A percentile compares a stretch with the other conserved stretches of the same genome.
Evolutionary conservation across 768 basidiomycete genomes (phyloP).

Genomic region (Hortiboletus flavorubellus): DNA sequence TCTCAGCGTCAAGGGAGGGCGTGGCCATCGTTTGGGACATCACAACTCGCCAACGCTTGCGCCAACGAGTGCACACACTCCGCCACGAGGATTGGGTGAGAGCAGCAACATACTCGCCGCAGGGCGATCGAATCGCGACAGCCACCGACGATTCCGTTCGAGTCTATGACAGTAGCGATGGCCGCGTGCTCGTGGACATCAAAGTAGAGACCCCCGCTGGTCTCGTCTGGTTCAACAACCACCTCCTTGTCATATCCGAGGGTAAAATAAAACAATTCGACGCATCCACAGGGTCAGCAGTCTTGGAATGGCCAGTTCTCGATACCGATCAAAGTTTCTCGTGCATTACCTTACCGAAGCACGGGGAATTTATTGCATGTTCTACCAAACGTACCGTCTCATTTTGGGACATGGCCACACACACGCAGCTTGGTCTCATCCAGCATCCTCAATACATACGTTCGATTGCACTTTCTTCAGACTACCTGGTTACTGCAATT

Average conservation of each 20-base stretch:
- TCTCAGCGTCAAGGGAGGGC: not conserved
- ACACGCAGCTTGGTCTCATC: not conserved
- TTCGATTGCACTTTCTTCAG: not conserved
- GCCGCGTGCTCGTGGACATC: not conserved
- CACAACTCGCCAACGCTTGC: not conserved
- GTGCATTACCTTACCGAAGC: too few species aligned
- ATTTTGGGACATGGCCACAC: not conserved
- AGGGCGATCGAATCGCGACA: not conserved
- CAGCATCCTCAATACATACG: not conserved
- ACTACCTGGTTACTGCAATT: not conserved
- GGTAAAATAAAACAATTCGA: not conserved
- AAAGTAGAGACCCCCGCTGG: too few species aligned
- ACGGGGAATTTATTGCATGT: too few species aligned
- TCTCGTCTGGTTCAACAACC: not conserved
- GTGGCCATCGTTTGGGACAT: not conserved
- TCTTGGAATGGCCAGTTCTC: too few species aligned
- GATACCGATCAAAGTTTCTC: too few species aligned
- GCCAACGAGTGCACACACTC: not conserved
- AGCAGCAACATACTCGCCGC: not conserved
- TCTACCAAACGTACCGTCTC: not conserved
- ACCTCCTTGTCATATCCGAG: not conserved
- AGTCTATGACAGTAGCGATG: not conserved
- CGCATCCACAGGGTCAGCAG: not conserved
- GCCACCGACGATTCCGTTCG: not conserved
- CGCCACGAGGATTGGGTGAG: not conserved